phyloP scores from a whole-genome alignment of 2,329 filamentous ascomycete species.

The Neofusicoccum laricinum region DNA sequence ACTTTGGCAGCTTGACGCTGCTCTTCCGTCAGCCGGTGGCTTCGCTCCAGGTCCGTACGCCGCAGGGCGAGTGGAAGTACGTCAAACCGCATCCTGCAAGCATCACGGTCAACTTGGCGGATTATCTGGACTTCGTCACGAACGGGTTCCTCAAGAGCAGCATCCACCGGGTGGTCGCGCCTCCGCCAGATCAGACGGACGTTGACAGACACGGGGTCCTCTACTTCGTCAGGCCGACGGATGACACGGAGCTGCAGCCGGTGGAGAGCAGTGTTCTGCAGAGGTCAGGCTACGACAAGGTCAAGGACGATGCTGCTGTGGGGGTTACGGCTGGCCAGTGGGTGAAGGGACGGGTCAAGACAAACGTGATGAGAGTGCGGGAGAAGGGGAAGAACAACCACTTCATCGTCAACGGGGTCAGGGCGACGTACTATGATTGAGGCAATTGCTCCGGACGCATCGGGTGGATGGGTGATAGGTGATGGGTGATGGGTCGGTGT shows the following conservation, averaged over 20 bases:
- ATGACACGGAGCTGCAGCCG: not conserved
- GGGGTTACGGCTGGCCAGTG: constrained; percentile 1
- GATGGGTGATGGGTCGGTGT: too few species aligned
- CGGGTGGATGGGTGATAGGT: too few species aligned
- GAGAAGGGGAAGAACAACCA: constrained; percentile 3
- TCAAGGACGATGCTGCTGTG: not conserved
- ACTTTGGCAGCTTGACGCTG: constrained; percentile 26
- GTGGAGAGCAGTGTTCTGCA: constrained; percentile 24
- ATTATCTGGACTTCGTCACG: constrained; percentile 42
- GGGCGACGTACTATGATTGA: constrained; percentile 9
- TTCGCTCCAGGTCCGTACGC: constrained; percentile 27
- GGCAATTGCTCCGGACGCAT: too few species aligned
- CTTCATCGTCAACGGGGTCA: constrained; percentile 1
- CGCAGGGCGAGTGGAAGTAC: constrained; percentile 26
- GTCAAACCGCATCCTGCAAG: constrained; percentile 27
- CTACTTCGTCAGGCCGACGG: constrained; percentile 29
- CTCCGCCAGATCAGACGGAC: constrained; percentile 39
- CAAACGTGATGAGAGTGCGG: constrained; percentile 20
- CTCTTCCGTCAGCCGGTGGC: constrained; percentile 25
- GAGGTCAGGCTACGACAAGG: constrained; percentile 27
- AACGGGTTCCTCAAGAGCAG: constrained; percentile 49
- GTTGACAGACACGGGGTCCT: constrained; percentile 29
- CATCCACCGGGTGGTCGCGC: constrained; percentile 43
- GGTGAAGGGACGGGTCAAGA: constrained; percentile 10
- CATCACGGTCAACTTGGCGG: constrained; percentile 29